phyloP scores from a whole-genome alignment of 228 moss, liverwort and hornwort species.

The Sphagnum fallax region DNA sequence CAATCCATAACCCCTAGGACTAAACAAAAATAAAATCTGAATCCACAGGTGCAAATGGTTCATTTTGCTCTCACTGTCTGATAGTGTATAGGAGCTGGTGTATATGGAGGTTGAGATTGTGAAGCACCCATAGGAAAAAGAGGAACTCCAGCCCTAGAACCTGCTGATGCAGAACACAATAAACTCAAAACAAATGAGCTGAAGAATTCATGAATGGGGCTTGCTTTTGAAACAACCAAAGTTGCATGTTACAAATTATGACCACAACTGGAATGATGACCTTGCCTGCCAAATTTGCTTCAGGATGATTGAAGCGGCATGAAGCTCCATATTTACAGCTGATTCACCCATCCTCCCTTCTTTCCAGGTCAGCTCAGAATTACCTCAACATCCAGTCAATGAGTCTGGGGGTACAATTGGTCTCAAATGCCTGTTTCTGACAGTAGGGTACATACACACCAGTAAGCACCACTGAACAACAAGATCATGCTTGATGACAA shows the following conservation, averaged over 20 bases:
- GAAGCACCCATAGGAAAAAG: not conserved
- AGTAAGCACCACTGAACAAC: too few species aligned
- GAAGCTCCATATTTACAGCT: slow-evolving; percentile 86
- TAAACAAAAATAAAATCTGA: too few species aligned
- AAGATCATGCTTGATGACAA: too few species aligned
- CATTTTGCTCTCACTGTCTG: slow-evolving; percentile 21
- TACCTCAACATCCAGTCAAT: not conserved
- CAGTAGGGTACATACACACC: too few species aligned
- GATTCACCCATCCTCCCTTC: slow-evolving; percentile 10
- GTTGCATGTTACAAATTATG: too few species aligned
- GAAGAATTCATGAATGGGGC: too few species aligned
- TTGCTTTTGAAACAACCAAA: too few species aligned
- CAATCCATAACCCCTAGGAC: too few species aligned
- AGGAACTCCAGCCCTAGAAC: not conserved
- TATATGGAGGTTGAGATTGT: slow-evolving; percentile 1
- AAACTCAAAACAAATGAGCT: too few species aligned
- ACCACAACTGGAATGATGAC: not conserved
- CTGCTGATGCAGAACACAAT: not conserved
- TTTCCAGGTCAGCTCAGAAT: slow-evolving; percentile 1
- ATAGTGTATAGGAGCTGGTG: slow-evolving; percentile 24
- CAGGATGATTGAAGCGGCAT: slow-evolving; percentile 93
- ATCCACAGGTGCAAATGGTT: too few species aligned
- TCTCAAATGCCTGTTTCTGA: not conserved
- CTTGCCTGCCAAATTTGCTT: slow-evolving; percentile 40
- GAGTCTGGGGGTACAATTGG: not conserved